These are phyloP conservation scores for Hypoxylon sp. DNA, from an alignment of 2,329 filamentous ascomycete genomes.

Conservation along the genomic window DNA sequence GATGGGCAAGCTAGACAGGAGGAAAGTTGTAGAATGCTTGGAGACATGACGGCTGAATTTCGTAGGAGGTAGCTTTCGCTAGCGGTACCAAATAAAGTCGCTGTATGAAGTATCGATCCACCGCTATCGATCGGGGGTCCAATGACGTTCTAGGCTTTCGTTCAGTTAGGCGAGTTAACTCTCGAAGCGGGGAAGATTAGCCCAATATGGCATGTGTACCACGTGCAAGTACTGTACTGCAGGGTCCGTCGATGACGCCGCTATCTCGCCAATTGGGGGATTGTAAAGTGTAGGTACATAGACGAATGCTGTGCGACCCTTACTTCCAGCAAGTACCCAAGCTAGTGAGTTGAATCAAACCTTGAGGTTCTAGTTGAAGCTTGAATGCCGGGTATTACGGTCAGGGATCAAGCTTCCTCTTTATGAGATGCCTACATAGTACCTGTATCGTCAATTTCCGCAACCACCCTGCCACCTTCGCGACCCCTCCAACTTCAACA, in stretches of 20 bases:
- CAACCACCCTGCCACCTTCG: conserved; percentile 13
- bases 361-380: background rate
- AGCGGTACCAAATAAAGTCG: background rate
- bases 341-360: background rate
- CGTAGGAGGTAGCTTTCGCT: conserved; percentile 20
- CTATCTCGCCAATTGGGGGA: conserved; percentile 4
- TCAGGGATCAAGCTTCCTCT: conserved; percentile 22
- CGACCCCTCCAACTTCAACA: conserved; percentile 17
- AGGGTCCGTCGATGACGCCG: conserved; percentile 41
- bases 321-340: conserved; percentile 7
- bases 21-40: conserved; percentile 45
- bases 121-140: conserved; percentile 21
- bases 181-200: conserved; percentile 34
- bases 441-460: background rate
- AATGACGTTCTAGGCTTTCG: conserved; percentile 40
- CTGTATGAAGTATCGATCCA: background rate
- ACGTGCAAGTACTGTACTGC: conserved; percentile 41
- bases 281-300: conserved; percentile 17
- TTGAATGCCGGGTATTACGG: background rate
- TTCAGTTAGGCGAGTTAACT: conserved; percentile 25
- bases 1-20: conserved; percentile 36
- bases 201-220: conserved; percentile 26
- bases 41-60: conserved; percentile 43
- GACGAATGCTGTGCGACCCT: conserved; percentile 15
- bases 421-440: background rate